Evolutionary conservation across 2,329 filamentous ascomycete species (phyloP).

Genomic region (Nothomitra cinnamomea): DNA sequence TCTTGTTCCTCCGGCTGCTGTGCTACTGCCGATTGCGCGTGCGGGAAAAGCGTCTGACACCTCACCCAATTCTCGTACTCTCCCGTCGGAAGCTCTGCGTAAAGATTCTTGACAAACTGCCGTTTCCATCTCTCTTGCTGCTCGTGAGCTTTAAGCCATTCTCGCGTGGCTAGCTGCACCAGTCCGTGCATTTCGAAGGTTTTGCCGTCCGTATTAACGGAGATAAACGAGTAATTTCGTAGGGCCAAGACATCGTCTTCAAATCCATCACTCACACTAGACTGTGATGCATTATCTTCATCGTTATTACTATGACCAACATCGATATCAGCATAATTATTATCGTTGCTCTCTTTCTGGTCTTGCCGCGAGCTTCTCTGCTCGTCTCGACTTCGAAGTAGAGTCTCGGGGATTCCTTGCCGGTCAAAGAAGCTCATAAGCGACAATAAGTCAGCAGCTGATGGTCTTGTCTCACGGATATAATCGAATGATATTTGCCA

Average conservation of each 20-base stretch:
- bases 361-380: background rate
- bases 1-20: background rate
- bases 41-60: background rate
- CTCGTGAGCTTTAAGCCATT: background rate
- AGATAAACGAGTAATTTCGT: conserved; percentile 13
- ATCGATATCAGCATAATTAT: too few relatives aligned
- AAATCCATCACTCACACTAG: background rate
- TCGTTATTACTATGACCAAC: too few relatives aligned
- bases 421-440: conserved; percentile 12
- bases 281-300: background rate
- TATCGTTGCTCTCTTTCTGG: background rate
- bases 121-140: background rate
- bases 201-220: conserved; percentile 1
- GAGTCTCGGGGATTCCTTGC: conserved; percentile 10
- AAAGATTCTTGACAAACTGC: background rate
- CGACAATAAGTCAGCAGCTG: conserved; percentile 9
- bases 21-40: background rate
- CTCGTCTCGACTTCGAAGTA: conserved; percentile 7
- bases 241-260: conserved; percentile 9
- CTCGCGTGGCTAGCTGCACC: conserved; percentile 1
- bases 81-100: background rate
- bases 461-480: conserved; percentile 1
- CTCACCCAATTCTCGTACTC: background rate
- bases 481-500: conserved; percentile 12
- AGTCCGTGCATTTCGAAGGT: conserved; percentile 13